These are phyloP conservation scores for Schizochytrium sp. DNA, from an alignment of 108 stramenopile species.

Conservation along the genomic window DNA sequence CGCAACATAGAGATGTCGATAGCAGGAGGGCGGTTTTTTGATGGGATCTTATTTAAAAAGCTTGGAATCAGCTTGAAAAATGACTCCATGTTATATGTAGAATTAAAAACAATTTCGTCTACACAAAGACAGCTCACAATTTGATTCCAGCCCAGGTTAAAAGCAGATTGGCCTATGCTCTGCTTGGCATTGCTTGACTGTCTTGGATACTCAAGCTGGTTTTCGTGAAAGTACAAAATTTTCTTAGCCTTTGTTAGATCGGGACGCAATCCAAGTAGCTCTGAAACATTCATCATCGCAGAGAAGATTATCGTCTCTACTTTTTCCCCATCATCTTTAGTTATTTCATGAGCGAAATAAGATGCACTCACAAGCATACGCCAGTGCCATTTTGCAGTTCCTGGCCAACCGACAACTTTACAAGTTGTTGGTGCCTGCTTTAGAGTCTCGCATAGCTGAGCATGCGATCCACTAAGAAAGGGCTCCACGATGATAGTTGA, in stretches of 20 bases:
- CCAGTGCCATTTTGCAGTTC: slow-evolving; percentile 53
- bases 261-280: slow-evolving; percentile 54
- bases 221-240: slow-evolving; percentile 57
- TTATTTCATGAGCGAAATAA: slow-evolving; percentile 20
- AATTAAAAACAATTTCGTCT: slow-evolving; percentile 8
- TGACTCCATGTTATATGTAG: slow-evolving; percentile 42
- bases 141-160: slow-evolving; percentile 53
- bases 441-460: slow-evolving; percentile 49
- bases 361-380: slow-evolving; percentile 48
- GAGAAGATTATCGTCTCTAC: background rate
- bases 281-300: slow-evolving; percentile 50
- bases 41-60: slow-evolving; percentile 19
- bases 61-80: background rate
- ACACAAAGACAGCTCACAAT: slow-evolving; percentile 3
- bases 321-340: background rate
- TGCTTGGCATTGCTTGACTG: background rate
- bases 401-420: slow-evolving; percentile 20
- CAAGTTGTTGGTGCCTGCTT: no score
- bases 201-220: slow-evolving; percentile 51
- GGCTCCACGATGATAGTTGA: background rate
- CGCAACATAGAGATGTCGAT: background rate
- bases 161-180: slow-evolving; percentile 24
- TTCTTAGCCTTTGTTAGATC: background rate
- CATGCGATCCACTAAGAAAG: slow-evolving; percentile 45
- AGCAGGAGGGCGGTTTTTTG: slow-evolving; percentile 3